Conservation (phyloP, 2,329 filamentous ascomycete species). For the Zymoseptoria pseudotritici region DNA sequence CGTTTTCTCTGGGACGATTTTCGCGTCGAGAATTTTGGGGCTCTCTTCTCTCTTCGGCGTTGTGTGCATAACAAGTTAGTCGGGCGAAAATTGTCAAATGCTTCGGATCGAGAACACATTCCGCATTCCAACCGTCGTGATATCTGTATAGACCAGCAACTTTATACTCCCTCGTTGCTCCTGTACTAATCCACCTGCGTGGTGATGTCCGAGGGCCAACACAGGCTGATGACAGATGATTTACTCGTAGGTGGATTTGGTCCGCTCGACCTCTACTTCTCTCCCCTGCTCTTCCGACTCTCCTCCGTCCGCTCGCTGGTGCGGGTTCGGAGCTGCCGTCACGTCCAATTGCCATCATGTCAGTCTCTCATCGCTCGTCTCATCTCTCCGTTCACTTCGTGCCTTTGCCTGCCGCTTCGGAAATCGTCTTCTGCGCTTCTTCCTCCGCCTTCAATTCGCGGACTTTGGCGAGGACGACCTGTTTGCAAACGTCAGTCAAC, state of each 20-base stretch:
- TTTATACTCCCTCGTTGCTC: not conserved
- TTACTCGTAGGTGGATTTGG: not conserved
- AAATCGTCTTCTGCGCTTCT: conserved; percentile 39
- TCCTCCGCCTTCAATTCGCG: conserved; percentile 85
- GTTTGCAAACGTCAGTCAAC: conserved; percentile 4
- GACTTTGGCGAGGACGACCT: conserved; percentile 75
- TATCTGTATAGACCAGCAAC: not conserved
- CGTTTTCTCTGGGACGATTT: not conserved
- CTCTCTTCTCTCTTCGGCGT: not conserved
- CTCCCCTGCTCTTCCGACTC: not conserved
- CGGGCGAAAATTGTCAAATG: not conserved
- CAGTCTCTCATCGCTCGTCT: not conserved
- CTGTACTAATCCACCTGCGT: not conserved
- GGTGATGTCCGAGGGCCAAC: not conserved
- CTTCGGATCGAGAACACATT: no score
- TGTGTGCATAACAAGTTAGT: not conserved
- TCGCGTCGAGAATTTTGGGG: not conserved
- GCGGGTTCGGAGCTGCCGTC: not conserved
- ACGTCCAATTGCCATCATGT: not conserved
- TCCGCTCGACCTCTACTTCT: not conserved
- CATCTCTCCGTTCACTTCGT: not conserved
- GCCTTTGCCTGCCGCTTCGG: conserved; percentile 14
- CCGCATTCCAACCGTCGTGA: not conserved
- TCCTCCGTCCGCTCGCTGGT: not conserved
- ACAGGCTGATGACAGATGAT: not conserved